phyloP scores from a whole-genome alignment of 2,329 filamentous ascomycete genomes.

The Penicillium crustosum region DNA sequence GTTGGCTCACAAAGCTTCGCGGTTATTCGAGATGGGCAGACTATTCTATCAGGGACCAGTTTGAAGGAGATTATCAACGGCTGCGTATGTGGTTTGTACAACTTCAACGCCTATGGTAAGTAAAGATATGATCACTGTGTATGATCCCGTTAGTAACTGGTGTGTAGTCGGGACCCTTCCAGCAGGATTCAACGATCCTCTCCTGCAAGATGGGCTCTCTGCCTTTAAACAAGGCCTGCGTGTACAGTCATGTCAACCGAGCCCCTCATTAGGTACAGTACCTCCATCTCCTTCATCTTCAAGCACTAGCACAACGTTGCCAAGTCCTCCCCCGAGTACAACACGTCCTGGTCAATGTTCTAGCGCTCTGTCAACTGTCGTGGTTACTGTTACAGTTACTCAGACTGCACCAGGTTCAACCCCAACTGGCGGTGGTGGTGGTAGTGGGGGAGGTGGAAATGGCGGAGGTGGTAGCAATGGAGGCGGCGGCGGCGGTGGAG shows the following conservation, averaged over 20 bases:
- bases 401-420: background rate
- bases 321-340: slow-evolving; percentile 1
- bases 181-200: slow-evolving; percentile 16
- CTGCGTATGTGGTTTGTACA: slow-evolving; percentile 32
- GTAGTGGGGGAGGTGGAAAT: background rate
- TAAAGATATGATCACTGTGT: background rate
- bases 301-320: background rate
- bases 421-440: background rate
- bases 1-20: slow-evolving; percentile 48
- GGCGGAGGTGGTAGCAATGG: background rate
- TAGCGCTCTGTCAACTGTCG: background rate
- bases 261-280: slow-evolving; percentile 24
- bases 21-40: slow-evolving; percentile 40
- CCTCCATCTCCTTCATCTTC: slow-evolving; percentile 10
- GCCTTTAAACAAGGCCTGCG: slow-evolving; percentile 25
- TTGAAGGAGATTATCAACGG: slow-evolving; percentile 21
- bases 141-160: background rate
- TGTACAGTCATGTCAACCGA: slow-evolving; percentile 22
- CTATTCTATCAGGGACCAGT: slow-evolving; percentile 28
- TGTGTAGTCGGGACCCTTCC: slow-evolving; percentile 27
- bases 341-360: background rate
- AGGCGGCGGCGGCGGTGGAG: background rate
- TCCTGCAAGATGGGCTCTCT: slow-evolving; percentile 23
- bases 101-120: slow-evolving; percentile 45
- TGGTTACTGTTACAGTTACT: slow-evolving; percentile 7